Conservation (phyloP, 176 grass and related monocot species). For the Bromus sterilis region DNA sequence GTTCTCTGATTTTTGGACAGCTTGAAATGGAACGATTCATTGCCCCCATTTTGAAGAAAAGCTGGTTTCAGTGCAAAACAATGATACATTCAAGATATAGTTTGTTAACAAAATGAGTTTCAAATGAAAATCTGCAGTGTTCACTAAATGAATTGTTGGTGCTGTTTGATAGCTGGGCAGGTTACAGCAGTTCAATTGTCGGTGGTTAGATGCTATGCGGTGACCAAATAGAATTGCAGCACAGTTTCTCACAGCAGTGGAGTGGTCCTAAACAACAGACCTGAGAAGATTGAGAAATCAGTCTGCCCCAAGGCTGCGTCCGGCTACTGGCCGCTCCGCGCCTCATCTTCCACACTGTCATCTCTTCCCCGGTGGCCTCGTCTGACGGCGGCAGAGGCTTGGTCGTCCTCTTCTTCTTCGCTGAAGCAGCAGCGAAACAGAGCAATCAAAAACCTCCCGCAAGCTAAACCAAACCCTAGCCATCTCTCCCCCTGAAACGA, state of each 20-base stretch:
- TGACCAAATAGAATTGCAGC: not conserved
- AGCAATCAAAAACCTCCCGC: not conserved
- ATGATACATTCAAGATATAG: not conserved
- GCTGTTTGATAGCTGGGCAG: not conserved
- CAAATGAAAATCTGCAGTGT: not conserved
- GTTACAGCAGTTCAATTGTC: not conserved
- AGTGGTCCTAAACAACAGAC: not conserved
- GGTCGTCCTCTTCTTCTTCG: constrained; percentile 1
- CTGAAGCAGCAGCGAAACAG: not conserved
- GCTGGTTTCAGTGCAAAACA: not conserved
- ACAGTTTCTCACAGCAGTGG: not conserved
- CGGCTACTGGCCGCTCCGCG: not conserved
- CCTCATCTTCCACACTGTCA: not conserved
- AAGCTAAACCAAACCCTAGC: not conserved
- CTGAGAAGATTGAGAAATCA: constrained; percentile 45
- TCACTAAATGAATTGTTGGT: not conserved
- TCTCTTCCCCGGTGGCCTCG: not conserved
- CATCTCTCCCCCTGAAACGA: not conserved
- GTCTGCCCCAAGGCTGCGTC: constrained; percentile 24
- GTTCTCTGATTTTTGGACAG: not conserved
- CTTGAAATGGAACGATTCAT: not conserved
- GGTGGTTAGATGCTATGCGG: not conserved
- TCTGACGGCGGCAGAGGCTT: not conserved
- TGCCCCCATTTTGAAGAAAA: not conserved
- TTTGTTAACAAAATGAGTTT: not conserved